phyloP scores from a whole-genome alignment of 306 rosid genomes.

The Prunus dulcis region DNA sequence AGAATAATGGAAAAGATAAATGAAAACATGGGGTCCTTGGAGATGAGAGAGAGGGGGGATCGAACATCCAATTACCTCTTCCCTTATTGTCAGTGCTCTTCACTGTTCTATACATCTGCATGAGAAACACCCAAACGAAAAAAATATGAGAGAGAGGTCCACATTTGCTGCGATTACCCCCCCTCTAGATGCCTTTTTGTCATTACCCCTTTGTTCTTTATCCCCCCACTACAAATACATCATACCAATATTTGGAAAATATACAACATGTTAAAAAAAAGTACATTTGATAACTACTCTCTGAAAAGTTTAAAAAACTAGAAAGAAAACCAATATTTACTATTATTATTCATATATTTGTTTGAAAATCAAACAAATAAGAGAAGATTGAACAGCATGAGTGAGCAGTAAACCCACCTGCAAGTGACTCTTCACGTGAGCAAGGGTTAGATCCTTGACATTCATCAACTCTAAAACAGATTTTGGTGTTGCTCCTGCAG shows the following conservation, averaged over 20 bases:
- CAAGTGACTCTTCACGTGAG: slow-evolving; percentile 97
- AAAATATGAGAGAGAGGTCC: slow-evolving; percentile 23
- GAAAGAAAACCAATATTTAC: neutral
- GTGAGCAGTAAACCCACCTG: slow-evolving; percentile 60
- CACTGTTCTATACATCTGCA: slow-evolving; percentile 99
- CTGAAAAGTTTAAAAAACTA: slow-evolving; percentile 5
- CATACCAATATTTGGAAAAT: slow-evolving; percentile 7
- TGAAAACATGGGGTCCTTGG: slow-evolving; percentile 21
- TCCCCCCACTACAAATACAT: slow-evolving; percentile 39
- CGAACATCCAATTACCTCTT: slow-evolving; percentile 56
- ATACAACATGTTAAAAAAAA: neutral
- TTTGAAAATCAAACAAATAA: neutral
- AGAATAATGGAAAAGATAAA: slow-evolving; percentile 40
- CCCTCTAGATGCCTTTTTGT: slow-evolving; percentile 57
- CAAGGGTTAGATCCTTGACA: slow-evolving; percentile 93
- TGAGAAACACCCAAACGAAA: slow-evolving; percentile 30
- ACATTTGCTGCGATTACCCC: slow-evolving; percentile 26
- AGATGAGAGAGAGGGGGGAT: neutral
- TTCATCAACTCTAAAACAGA: slow-evolving; percentile 92
- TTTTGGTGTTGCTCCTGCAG: slow-evolving; percentile 88
- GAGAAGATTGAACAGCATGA: slow-evolving; percentile 21
- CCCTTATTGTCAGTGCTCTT: slow-evolving; percentile 73
- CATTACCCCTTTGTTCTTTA: slow-evolving; percentile 49
- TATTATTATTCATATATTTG: neutral
- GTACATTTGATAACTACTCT: neutral